Evolutionary conservation across 2,329 filamentous ascomycete species (phyloP).

Genomic region (Scedosporium aurantiacum): DNA sequence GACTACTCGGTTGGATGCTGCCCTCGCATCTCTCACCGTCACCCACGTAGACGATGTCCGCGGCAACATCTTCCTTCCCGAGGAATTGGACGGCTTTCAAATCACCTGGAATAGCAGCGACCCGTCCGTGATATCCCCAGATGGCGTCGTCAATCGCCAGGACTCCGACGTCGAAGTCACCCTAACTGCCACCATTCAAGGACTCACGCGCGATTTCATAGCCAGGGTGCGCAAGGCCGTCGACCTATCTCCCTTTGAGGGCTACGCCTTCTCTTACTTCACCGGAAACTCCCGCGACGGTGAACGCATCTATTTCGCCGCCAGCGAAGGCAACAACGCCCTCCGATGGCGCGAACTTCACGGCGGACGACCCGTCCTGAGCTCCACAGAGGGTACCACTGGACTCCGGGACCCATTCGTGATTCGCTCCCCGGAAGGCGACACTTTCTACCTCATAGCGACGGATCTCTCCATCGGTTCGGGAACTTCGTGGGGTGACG

Average conservation of each 20-base stretch:
- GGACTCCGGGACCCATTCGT: constrained; percentile 42
- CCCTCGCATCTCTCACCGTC: constrained; percentile 15
- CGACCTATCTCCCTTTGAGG: constrained; percentile 23
- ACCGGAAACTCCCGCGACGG: constrained; percentile 30
- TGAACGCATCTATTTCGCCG: constrained; percentile 42
- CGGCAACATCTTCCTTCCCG: constrained; percentile 26
- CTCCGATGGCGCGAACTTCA: constrained; percentile 40
- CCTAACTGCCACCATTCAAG: constrained; percentile 22
- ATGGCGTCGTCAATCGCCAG: constrained; percentile 25
- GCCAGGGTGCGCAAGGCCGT: constrained; percentile 23
- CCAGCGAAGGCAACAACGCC: constrained; percentile 40
- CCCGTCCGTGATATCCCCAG: constrained; percentile 19
- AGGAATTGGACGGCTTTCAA: constrained; percentile 15
- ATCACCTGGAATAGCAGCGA: constrained; percentile 26
- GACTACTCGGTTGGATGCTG: background rate
- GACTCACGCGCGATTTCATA: constrained; percentile 17
- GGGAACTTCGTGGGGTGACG: constrained; percentile 38
- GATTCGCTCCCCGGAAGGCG: constrained; percentile 37
- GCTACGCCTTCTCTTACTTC: constrained; percentile 42
- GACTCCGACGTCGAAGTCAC: constrained; percentile 16
- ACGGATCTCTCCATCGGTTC: constrained; percentile 43
- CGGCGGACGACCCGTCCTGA: constrained; percentile 31
- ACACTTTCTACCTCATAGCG: constrained; percentile 39
- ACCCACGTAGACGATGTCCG: constrained; percentile 25
- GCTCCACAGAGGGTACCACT: constrained; percentile 33